Evolutionary conservation across 2,329 filamentous ascomycete genomes (phyloP), one percentile per base, ranked within the genome.

Genomic region (Diplodia corticola): DNA sequence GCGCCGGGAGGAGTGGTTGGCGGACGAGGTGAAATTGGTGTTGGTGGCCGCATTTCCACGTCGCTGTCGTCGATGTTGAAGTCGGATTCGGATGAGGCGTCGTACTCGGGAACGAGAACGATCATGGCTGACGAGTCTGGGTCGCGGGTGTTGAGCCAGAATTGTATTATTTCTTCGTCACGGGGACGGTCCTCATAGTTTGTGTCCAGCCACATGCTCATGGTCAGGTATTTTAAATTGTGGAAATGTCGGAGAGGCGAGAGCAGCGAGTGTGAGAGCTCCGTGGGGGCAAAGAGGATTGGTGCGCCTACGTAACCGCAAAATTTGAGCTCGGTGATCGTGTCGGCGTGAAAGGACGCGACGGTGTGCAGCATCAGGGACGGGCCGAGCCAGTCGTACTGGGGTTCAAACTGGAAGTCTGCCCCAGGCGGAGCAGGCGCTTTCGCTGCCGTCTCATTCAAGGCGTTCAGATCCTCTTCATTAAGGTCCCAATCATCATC

Each of bases 261-360:
- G 12, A 82, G 74, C 7, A 82, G 70, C 0, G 77, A 74, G 0
- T 68, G 69, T 0, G 79, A 80, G 54, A 80, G 78, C 0, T 76
- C 70, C 0, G 77, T 79, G 7, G 76, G 73, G 4, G 72, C 53
- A 5, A 77, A 78, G 33, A 82, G 74, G 1, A 80, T 73, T 0
- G 80, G 77, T 15, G 77, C 75, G 44, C 81, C 80, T 59, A 77
- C 77, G 70, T 81, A 82, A 37, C 81, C 81, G 66, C 81, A 83
- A 50, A 83, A 78, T 67, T 83, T 83, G 57, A 83, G 76, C 68
- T 82, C 80, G 22, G 74, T 75, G 15, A 82, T 68, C 1, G 78
- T 81, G 9, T 67, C 68, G 5, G 77, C 75, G 67, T 81, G 79
- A 67, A 77, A 76, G 0, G 77, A 72, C 6, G 79, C 79, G 10